A percentile compares a stretch with the other conserved stretches of the same genome.
phyloP scores from a whole-genome alignment of 805 yeast genomes.

The Zygosaccharomyces rouxii region DNA sequence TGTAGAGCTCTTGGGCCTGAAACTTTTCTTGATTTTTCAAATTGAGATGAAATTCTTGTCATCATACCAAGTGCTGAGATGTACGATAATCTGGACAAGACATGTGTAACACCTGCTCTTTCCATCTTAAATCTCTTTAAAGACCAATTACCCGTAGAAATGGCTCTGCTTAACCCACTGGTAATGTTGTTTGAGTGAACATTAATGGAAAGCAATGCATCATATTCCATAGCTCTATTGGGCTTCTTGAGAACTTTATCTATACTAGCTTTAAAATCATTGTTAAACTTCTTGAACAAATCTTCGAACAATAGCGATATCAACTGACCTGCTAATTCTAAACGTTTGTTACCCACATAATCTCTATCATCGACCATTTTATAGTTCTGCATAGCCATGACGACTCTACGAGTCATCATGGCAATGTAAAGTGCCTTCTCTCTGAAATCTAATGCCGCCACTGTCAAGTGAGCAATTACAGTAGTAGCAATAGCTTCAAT shows the following conservation, averaged over 20 bases:
- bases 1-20: constrained; percentile 98
- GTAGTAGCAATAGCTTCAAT: constrained; percentile 95
- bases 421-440: constrained; percentile 94
- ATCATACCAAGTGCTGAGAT: constrained; percentile 98
- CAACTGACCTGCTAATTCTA: constrained; percentile 95
- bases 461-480: constrained; percentile 90
- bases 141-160: constrained; percentile 99
- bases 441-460: constrained; percentile 76
- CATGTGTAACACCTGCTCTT: constrained; percentile 98
- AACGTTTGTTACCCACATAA: constrained; percentile 95
- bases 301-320: constrained; percentile 95
- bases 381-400: constrained; percentile 93
- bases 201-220: constrained; percentile 82
- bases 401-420: constrained; percentile 92
- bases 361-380: constrained; percentile 97
- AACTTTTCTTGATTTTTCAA: constrained; percentile 95
- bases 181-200: constrained; percentile 92
- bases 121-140: constrained; percentile 99
- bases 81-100: constrained; percentile 82
- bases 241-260: constrained; percentile 94
- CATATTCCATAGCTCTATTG: constrained; percentile 90
- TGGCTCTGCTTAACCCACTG: constrained; percentile 90
- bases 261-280: constrained; percentile 88
- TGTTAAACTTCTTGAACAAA: constrained; percentile 91
- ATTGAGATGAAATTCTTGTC: constrained; percentile 99